Evolutionary conservation across 257 asterid genomes (phyloP).

Genomic region (Solanum commersonii): DNA sequence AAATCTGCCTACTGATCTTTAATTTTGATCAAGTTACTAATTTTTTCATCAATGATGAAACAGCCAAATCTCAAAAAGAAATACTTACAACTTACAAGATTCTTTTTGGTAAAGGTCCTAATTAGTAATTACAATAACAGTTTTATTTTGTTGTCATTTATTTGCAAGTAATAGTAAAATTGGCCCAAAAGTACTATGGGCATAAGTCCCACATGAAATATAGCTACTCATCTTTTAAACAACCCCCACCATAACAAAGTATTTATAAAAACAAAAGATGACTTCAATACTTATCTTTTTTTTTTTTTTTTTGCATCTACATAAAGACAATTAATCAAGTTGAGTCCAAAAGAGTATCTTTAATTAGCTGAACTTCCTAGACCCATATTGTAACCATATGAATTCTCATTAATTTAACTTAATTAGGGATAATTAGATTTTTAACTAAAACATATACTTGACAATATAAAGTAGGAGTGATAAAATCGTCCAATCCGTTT

Average conservation of each 20-base stretch:
- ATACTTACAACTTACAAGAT: not conserved
- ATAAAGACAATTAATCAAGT: not conserved
- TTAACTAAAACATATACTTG: not conserved
- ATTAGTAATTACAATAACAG: not conserved
- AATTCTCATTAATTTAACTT: not conserved
- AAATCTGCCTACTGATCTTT: not conserved
- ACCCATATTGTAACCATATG: not conserved
- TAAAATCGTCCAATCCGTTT: not conserved
- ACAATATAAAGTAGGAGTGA: not conserved
- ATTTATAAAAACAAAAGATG: not conserved
- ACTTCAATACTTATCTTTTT: not conserved
- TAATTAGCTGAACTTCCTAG: not conserved
- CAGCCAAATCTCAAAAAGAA: not conserved
- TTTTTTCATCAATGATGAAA: not conserved
- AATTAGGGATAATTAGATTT: not conserved
- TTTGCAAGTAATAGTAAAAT: not conserved
- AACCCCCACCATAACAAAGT: not conserved
- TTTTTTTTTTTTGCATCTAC: not conserved
- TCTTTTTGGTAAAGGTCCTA: not conserved
- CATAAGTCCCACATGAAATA: not conserved
- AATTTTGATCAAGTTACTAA: not conserved
- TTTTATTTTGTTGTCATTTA: not conserved
- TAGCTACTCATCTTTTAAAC: not conserved
- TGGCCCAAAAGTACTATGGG: not conserved
- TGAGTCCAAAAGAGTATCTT: not conserved